phyloP scores from a whole-genome alignment of 2,329 filamentous ascomycete genomes.

The Ophiostoma triangulosporum region DNA sequence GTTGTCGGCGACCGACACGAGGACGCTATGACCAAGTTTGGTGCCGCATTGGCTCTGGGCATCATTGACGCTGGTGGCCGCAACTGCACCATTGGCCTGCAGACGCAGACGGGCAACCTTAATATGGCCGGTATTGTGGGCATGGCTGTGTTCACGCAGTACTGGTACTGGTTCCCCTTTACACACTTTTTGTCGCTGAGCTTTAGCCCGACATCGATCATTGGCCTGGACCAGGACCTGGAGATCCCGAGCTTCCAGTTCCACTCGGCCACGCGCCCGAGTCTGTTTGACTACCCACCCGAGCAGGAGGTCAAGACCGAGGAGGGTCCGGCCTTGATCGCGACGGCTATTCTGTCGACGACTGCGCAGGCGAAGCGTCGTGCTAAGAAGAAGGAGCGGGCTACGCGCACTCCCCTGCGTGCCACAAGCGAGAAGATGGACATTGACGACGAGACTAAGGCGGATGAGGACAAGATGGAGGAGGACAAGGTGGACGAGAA shows the following conservation, averaged over 20 bases:
- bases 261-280: conserved; percentile 86
- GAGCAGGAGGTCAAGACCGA: conserved; percentile 92
- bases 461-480: conserved; percentile 68
- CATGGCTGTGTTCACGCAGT: conserved; percentile 96
- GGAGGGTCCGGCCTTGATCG: conserved; percentile 84
- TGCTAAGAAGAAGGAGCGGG: conserved; percentile 85
- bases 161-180: conserved; percentile 99
- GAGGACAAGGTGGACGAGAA: conserved; percentile 46
- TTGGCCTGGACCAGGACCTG: conserved; percentile 84
- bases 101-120: conserved; percentile 94
- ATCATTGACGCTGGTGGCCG: conserved; percentile 97
- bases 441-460: conserved; percentile 69
- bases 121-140: conserved; percentile 98
- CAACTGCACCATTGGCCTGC: conserved; percentile 95
- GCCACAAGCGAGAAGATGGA: conserved; percentile 88
- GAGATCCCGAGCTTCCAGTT: conserved; percentile 93
- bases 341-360: conserved; percentile 89
- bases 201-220: conserved; percentile 93
- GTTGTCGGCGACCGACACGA: conserved; percentile 90
- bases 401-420: neutral
- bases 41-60: conserved; percentile 81
- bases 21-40: conserved; percentile 99
- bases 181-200: conserved; percentile 93
- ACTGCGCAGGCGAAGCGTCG: conserved; percentile 94
- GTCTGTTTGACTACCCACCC: conserved; percentile 93